Conservation (phyloP, 2,329 filamentous ascomycete genomes). For the Diplodia mutila region DNA sequence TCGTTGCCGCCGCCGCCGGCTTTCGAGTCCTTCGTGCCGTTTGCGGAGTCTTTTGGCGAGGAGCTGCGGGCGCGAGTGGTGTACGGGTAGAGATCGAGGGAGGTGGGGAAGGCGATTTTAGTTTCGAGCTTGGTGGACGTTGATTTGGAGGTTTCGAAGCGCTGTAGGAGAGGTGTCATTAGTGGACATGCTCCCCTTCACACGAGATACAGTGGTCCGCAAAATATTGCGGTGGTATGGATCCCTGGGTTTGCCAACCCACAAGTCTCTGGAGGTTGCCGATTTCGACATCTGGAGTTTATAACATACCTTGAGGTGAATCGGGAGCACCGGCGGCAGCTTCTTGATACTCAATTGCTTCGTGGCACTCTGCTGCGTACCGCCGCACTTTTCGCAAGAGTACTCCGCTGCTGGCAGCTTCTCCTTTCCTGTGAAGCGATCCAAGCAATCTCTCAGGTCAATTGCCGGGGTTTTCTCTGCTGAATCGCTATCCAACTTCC, state of each 20-base stretch:
- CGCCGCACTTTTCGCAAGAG: slow-evolving; percentile 78
- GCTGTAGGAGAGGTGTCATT: slow-evolving; percentile 42
- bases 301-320: slow-evolving; percentile 80
- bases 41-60: slow-evolving; percentile 27
- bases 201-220: neutral
- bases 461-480: slow-evolving; percentile 40
- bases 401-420: slow-evolving; percentile 77
- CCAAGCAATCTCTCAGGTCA: slow-evolving; percentile 66
- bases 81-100: slow-evolving; percentile 89
- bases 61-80: slow-evolving; percentile 63
- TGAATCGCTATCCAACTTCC: slow-evolving; percentile 53
- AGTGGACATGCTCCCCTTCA: neutral
- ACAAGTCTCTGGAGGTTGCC: neutral
- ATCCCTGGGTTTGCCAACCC: neutral
- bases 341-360: slow-evolving; percentile 84
- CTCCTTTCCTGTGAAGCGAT: slow-evolving; percentile 85
- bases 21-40: slow-evolving; percentile 35
- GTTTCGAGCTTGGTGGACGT: slow-evolving; percentile 86
- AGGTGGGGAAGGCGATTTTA: slow-evolving; percentile 80
- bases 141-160: slow-evolving; percentile 76
- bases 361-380: slow-evolving; percentile 72
- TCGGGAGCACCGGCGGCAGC: slow-evolving; percentile 84
- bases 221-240: neutral
- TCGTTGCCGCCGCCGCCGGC: neutral
- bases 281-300: neutral